Evolutionary conservation across 2,329 filamentous ascomycete genomes (phyloP).

Genomic region (Penicillium sp.): DNA sequence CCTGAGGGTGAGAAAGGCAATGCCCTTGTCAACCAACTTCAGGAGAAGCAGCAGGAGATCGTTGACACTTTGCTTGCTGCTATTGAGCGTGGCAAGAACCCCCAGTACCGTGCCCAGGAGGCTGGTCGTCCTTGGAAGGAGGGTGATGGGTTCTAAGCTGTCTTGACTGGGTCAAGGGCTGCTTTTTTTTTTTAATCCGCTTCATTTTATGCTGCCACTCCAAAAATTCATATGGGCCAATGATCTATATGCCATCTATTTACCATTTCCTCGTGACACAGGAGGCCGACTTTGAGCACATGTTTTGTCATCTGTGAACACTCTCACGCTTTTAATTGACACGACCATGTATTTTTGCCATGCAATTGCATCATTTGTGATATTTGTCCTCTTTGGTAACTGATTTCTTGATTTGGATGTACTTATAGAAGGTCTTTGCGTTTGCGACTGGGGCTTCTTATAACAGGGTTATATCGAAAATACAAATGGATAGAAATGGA

Average conservation of each 20-base stretch:
- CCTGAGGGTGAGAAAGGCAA: neutral
- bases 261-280: neutral
- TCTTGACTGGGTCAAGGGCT: conserved; percentile 4
- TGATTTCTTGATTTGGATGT: neutral
- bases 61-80: conserved; percentile 47
- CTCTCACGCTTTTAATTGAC: neutral
- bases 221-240: neutral
- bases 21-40: conserved; percentile 37
- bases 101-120: conserved; percentile 53
- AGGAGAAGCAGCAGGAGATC: conserved; percentile 45
- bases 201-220: neutral
- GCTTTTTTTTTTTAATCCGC: neutral
- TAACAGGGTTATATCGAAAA: neutral
- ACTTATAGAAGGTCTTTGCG: neutral
- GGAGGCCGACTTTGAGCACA: neutral
- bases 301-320: neutral
- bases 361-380: neutral
- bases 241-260: conserved; percentile 6
- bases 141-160: conserved; percentile 54
- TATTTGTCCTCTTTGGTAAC: neutral
- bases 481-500: neutral
- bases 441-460: neutral
- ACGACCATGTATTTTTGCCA: neutral
- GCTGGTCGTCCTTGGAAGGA: conserved; percentile 56
- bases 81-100: conserved; percentile 52